Base-by-base conservation (phyloP, 495 filamentous ascomycete genomes). In the Hyaloscypha variabilis region DNA sequence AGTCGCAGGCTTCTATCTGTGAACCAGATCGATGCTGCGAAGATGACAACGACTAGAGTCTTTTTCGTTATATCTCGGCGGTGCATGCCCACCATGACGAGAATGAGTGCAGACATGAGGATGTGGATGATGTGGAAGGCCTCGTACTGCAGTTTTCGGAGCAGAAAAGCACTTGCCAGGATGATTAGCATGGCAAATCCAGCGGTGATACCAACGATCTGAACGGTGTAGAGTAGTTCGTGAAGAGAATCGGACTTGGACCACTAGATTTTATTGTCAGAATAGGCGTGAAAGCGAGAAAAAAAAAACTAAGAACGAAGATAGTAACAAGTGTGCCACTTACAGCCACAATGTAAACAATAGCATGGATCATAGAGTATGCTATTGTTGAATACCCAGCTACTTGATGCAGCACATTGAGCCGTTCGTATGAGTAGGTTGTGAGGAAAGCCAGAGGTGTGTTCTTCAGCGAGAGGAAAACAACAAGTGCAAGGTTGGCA, bases 381-480 rank as follows among this genome's bases (percentile, higher is more conserved):
- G 76, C 14, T 51, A 87, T 75, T 58, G 80, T 84, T 14, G 80
- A 80, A 64, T 85, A 85, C 42, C 86, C 86, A 34, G 80, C 81
- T 51, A 82, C 79, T 60, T 81, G 82, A 70, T 89, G 86, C 21
- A 89, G 80, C 29, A 79, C 78, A 63, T 87, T 87, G 31, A 89
- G 77, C 23, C 82, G 75, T 62, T 89, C 86, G 67, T 89, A 87
- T 4, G 86, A 87, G 53, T 83, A 82, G 23, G 81, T 81, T 14
- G 82, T 83, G n/a, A 88, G 67, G 46, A 82, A 76, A 24, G 83
- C 81, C 24, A 89, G 67, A 46, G 86, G 86, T 0, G 84, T 87
- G 67, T 88, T 87, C 63, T 83, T 86, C 65, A 88, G 73, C 2
- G 84, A 79, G 24, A 88, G 77, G 62, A 88, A 87, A 19, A 87